phyloP scores from a whole-genome alignment of 495 filamentous ascomycete species.

The Halenospora varia region DNA sequence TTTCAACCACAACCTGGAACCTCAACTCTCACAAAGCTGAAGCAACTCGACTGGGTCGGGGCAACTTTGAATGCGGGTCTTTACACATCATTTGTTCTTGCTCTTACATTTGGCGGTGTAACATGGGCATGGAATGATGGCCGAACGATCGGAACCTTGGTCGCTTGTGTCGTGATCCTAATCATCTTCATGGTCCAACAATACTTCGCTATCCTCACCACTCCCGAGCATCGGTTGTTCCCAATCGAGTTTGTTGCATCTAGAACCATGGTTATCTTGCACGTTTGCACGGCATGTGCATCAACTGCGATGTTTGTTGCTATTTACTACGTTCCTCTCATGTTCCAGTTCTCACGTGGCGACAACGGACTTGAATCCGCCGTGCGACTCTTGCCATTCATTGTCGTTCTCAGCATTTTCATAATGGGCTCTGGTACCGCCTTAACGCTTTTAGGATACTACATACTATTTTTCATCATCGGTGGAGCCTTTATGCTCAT shows the following conservation, averaged over 20 bases:
- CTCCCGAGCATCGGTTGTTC: slow-evolving; percentile 41
- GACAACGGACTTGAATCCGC: slow-evolving; percentile 34
- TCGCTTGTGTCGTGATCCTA: slow-evolving; percentile 40
- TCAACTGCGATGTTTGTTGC: slow-evolving; percentile 31
- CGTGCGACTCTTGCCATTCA: slow-evolving; percentile 41
- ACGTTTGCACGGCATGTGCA: slow-evolving; percentile 31
- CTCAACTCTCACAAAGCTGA: background rate
- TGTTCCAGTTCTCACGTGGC: slow-evolving; percentile 42
- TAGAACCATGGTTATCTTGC: slow-evolving; percentile 35
- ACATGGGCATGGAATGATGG: slow-evolving; percentile 40
- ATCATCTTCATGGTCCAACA: slow-evolving; percentile 43
- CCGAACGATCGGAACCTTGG: slow-evolving; percentile 43
- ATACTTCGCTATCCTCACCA: slow-evolving; percentile 45
- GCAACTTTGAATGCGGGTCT: slow-evolving; percentile 32
- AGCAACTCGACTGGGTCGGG: slow-evolving; percentile 25
- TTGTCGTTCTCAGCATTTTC: slow-evolving; percentile 14
- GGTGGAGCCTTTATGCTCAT: slow-evolving; percentile 42
- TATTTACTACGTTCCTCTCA: slow-evolving; percentile 50
- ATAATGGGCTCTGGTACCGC: slow-evolving; percentile 42
- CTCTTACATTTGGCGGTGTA: slow-evolving; percentile 45
- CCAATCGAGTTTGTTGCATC: slow-evolving; percentile 44
- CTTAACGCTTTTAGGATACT: slow-evolving; percentile 44
- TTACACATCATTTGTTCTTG: slow-evolving; percentile 34
- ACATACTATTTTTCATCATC: slow-evolving; percentile 50
- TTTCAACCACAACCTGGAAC: slow-evolving; percentile 5